Percentiles rank a stretch among this genome's conserved stretches.
Conservation (phyloP, 345 rosid genomes). For the Eucalyptus brandiana region DNA sequence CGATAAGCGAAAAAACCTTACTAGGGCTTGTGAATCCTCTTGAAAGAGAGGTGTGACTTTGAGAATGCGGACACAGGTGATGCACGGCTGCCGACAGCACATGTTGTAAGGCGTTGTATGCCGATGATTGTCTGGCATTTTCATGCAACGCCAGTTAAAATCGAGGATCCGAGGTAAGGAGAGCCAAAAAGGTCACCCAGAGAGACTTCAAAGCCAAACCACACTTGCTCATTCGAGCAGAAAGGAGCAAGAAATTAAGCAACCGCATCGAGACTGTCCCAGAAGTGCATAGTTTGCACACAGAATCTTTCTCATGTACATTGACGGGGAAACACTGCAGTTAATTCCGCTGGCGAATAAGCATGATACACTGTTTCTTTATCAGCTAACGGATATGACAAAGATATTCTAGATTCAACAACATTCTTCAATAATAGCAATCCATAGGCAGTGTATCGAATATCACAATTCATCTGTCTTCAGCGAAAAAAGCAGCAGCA, state of each 20-base stretch:
- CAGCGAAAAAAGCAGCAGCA: slow-evolving; percentile 18
- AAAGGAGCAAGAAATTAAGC: not conserved
- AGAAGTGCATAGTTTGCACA: not conserved
- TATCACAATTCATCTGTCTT: not conserved
- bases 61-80: too few species aligned
- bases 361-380: not conserved
- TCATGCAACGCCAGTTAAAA: not conserved
- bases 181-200: not conserved
- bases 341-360: not conserved
- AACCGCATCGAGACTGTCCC: not conserved
- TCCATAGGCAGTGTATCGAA: not conserved
- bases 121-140: not conserved
- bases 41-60: too few species aligned
- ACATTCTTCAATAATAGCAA: not conserved
- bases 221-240: not conserved
- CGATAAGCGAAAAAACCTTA: too few species aligned
- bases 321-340: not conserved
- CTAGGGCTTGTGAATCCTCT: too few species aligned
- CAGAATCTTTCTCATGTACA: not conserved
- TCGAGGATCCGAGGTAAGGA: not conserved
- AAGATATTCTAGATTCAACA: not conserved
- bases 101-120: not conserved
- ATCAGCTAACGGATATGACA: not conserved
- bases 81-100: too few species aligned
- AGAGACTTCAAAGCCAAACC: not conserved